Conservation (phyloP, 2,329 filamentous ascomycete species). For the Capronia coronata region DNA sequence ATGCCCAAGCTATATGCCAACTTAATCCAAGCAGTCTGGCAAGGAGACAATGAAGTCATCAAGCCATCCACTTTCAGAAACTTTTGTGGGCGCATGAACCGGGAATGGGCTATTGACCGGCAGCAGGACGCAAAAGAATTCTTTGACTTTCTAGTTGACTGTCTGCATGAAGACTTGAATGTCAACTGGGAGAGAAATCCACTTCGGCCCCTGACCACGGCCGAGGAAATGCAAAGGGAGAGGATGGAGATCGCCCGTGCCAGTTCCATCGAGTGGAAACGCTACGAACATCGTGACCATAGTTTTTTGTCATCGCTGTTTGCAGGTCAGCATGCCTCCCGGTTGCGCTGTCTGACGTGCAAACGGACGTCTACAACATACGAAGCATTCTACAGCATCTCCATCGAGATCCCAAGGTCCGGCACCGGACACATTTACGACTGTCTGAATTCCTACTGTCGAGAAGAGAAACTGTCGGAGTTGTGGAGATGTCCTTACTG, state of each 20-base stretch:
- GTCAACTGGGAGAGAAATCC: constrained; percentile 54
- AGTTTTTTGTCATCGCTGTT: constrained; percentile 77
- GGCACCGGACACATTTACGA: constrained; percentile 57
- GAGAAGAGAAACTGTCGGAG: constrained; percentile 60
- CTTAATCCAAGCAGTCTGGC: constrained; percentile 56
- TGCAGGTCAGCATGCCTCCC: constrained; percentile 62
- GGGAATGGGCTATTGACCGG: constrained; percentile 62
- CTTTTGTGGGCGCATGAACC: constrained; percentile 58
- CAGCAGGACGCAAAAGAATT: constrained; percentile 95
- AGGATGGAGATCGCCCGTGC: constrained; percentile 56
- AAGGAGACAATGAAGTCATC: constrained; percentile 48
- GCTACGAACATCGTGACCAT: constrained; percentile 61
- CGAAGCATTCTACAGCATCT: constrained; percentile 64
- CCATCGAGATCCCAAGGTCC: constrained; percentile 61
- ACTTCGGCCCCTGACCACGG: constrained; percentile 51
- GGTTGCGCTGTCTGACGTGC: constrained; percentile 56
- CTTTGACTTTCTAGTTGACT: constrained; percentile 71
- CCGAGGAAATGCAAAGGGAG: constrained; percentile 57
- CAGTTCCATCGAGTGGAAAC: constrained; percentile 67
- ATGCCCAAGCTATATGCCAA: constrained; percentile 58
- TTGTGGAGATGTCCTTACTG: constrained; percentile 70
- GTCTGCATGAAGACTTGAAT: constrained; percentile 82
- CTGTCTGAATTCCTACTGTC: constrained; percentile 63
- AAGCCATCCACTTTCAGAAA: constrained; percentile 58
- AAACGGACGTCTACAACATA: constrained; percentile 59